Conservation (phyloP, 2,329 filamentous ascomycete genomes). For the Paraconiothyrium sp. region DNA sequence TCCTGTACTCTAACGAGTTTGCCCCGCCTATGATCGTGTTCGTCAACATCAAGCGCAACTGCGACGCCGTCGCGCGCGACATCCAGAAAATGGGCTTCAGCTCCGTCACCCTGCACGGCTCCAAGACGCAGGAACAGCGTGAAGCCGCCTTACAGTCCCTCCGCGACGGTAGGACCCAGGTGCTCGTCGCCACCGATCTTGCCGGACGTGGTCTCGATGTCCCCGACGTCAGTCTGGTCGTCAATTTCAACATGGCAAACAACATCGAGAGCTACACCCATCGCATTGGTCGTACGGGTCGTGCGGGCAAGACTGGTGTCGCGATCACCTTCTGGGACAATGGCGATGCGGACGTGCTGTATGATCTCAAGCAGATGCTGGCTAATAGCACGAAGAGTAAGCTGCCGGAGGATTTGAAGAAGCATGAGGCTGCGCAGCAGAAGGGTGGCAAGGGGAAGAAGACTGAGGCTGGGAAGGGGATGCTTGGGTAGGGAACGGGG, state of each 20-base stretch:
- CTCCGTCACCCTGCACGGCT: slow-evolving; percentile 89
- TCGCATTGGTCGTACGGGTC: slow-evolving; percentile 94
- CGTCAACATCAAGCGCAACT: slow-evolving; percentile 99
- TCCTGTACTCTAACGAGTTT: slow-evolving; percentile 82
- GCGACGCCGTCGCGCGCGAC: slow-evolving; percentile 91
- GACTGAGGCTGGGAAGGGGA: slow-evolving; percentile 6
- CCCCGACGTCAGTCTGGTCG: slow-evolving; percentile 87
- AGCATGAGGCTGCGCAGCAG: slow-evolving; percentile 88
- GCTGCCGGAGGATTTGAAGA: slow-evolving; percentile 88
- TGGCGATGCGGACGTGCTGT: slow-evolving; percentile 90
- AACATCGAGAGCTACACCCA: slow-evolving; percentile 97
- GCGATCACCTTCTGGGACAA: slow-evolving; percentile 94
- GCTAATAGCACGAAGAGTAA: slow-evolving; percentile 87
- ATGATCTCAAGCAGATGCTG: slow-evolving; percentile 95
- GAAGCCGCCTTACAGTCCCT: slow-evolving; percentile 90
- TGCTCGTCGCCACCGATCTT: slow-evolving; percentile 94
- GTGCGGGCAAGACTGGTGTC: slow-evolving; percentile 95
- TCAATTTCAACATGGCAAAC: slow-evolving; percentile 99
- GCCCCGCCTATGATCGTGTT: slow-evolving; percentile 95
- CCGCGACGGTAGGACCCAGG: slow-evolving; percentile 80
- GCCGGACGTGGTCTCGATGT: slow-evolving; percentile 98
- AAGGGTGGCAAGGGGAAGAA: slow-evolving; percentile 60
- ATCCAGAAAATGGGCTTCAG: slow-evolving; percentile 95
- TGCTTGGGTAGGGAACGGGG: slow-evolving; percentile 6
- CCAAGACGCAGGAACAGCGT: slow-evolving; percentile 97